phyloP scores from a whole-genome alignment of 768 basidiomycete genomes.

The Scleroderma citrinum region DNA sequence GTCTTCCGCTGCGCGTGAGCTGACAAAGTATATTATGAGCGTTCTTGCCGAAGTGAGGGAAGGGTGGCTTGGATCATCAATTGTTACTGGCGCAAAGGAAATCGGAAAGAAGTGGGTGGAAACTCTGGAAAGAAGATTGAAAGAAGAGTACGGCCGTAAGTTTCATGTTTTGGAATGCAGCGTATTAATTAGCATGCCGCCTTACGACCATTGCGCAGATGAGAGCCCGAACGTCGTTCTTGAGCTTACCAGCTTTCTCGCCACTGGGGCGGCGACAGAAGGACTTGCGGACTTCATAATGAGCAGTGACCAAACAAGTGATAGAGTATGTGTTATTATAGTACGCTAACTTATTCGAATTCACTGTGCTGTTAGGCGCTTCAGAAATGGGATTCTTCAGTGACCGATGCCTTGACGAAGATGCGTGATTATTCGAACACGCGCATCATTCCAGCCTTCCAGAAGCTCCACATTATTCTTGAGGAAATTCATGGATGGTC shows the following conservation, averaged over 20 bases:
- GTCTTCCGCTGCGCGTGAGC: slow-evolving; percentile 63
- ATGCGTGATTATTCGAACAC: slow-evolving; percentile 71
- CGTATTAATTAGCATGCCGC: slow-evolving; percentile 4
- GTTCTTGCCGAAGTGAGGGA: slow-evolving; percentile 67
- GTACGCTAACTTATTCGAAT: slow-evolving; percentile 9
- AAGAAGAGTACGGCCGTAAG: slow-evolving; percentile 63
- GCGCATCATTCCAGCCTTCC: slow-evolving; percentile 65
- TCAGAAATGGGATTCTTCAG: slow-evolving; percentile 76
- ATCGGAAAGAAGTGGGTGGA: slow-evolving; percentile 70
- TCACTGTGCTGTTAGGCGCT: slow-evolving; percentile 48
- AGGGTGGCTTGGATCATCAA: slow-evolving; percentile 69
- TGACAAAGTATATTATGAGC: slow-evolving; percentile 66
- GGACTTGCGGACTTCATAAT: slow-evolving; percentile 69
- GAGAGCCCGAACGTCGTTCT: slow-evolving; percentile 56
- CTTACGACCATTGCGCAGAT: slow-evolving; percentile 35
- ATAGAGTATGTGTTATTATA: slow-evolving; percentile 48
- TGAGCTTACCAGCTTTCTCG: slow-evolving; percentile 65
- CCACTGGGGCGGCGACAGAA: slow-evolving; percentile 68
- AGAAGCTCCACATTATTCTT: slow-evolving; percentile 68
- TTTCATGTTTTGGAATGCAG: slow-evolving; percentile 9
- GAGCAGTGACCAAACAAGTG: slow-evolving; percentile 75
- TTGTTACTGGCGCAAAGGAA: slow-evolving; percentile 59
- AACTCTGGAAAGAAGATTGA: slow-evolving; percentile 57
- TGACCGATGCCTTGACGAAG: slow-evolving; percentile 63
- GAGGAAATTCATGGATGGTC: slow-evolving; percentile 81